Base-by-base conservation (phyloP, 2,329 filamentous ascomycete species). In the Dryadomyces quercus-mongolicae region DNA sequence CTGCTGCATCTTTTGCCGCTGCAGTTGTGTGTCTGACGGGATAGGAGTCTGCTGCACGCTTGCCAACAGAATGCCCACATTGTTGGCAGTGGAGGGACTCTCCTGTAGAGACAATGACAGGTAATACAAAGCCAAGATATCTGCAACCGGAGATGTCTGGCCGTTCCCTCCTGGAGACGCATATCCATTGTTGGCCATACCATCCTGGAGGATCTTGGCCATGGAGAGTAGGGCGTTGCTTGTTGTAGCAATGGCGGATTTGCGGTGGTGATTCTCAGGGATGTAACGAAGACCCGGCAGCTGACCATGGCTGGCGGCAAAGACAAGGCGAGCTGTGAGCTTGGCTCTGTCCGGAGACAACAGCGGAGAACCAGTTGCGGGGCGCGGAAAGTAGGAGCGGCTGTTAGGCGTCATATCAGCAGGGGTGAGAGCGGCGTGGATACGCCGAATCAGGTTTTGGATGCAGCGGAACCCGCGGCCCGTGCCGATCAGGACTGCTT, bases 181-280 rank as follows among this genome's bases (percentile, higher is more conserved):
- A 69, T 55, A 56, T 20, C 78, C 78, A 18, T 82, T 83, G 55
- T 81, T 89, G 2, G 92, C 89, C 81, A 96, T 92, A 34, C 88
- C 84, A 70, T 98, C 93, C 68, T 98, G 93, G 60, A 95, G 95
- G 40, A 98, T 98, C 68, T 98, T 98, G 21, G 93, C 93, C 44
- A 98, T 73, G 0, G 93, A 98, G 2, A 98, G 76, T 18, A 98
- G 74, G 0, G 92, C 94, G 65, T 98, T 98, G 67, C 93, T 97
- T 0, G 91, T 96, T 0, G 91, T 97, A 13, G 91, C 90, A 22
- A 95, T 78, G 2, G 90, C 91, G 7, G 89, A 87, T 64, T 84
- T 87, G 60, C 82, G 82, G 16, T 88, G 80, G 46, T 84, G 74
- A 12, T 84, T 85, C 47, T 88, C 82, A 1, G 82, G 72, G 3